Evolutionary conservation across 2,329 filamentous ascomycete genomes (phyloP).

Genomic region (Xylariaceae sp.): DNA sequence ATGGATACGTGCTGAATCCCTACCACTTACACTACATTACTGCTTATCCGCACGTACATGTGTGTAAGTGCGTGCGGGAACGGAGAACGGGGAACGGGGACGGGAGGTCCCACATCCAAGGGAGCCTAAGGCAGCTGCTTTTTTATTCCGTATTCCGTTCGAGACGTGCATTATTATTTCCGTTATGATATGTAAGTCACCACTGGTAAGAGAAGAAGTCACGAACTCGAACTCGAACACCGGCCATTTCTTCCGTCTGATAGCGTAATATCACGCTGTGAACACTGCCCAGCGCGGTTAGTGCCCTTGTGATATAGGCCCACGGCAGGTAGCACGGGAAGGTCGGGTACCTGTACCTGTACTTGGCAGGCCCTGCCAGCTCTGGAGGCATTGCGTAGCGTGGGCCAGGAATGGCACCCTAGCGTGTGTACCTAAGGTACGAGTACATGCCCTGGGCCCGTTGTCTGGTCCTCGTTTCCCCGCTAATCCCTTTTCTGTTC

Average conservation of each 20-base stretch:
- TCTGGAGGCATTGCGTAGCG: not conserved
- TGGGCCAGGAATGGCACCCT: not conserved
- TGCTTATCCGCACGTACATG: not conserved
- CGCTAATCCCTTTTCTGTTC: slow-evolving; percentile 16
- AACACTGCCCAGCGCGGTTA: not conserved
- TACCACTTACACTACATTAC: not conserved
- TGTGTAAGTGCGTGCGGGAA: slow-evolving; percentile 2
- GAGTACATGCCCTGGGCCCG: not conserved
- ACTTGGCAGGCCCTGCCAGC: too few species aligned
- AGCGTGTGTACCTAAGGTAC: not conserved
- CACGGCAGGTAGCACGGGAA: not conserved
- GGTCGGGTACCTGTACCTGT: not conserved
- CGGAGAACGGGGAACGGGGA: not conserved
- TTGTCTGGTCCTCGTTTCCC: slow-evolving; percentile 14
- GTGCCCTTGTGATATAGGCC: not conserved
- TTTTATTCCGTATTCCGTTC: not conserved
- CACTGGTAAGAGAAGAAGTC: too few species aligned
- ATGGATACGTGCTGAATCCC: too few species aligned
- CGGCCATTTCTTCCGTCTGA: too few species aligned
- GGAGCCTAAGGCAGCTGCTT: not conserved
- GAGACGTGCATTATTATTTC: too few species aligned
- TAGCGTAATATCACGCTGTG: not conserved
- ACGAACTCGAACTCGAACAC: too few species aligned
- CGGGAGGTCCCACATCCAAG: slow-evolving; percentile 12
- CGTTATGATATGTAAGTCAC: too few species aligned